These are phyloP conservation scores for Pseudognaphalium luteoalbum DNA, from an alignment of 129 eudicot genomes.

Conservation along the genomic window DNA sequence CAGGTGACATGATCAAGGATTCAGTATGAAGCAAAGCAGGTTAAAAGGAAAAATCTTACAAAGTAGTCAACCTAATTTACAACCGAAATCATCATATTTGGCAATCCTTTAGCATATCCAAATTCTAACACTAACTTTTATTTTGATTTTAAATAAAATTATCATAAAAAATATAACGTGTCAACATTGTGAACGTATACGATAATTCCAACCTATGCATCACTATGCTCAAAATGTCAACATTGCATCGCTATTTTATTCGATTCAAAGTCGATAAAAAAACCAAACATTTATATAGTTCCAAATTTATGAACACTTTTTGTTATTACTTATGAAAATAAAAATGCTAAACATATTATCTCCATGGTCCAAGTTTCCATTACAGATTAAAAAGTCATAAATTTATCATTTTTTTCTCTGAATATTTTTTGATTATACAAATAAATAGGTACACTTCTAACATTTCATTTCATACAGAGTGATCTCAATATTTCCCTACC, in stretches of 20 bases:
- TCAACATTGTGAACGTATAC: no score
- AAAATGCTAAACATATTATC: not conserved
- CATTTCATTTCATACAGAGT: not conserved
- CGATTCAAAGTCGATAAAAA: not conserved
- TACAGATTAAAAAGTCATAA: constrained; percentile 12
- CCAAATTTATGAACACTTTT: not conserved
- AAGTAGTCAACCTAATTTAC: constrained; percentile 22
- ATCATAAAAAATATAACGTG: no score
- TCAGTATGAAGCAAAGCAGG: constrained; percentile 23
- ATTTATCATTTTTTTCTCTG: not conserved
- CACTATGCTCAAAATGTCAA: not conserved
- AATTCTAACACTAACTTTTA: no score
- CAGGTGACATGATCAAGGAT: constrained; percentile 14
- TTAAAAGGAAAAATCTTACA: not conserved
- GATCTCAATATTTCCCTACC: constrained; percentile 28
- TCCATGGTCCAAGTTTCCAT: constrained; percentile 17
- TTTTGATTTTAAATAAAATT: no score
- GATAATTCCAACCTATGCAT: no score
- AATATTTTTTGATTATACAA: constrained; percentile 14
- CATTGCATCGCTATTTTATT: not conserved
- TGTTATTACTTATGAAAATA: no score
- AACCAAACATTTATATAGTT: no score
- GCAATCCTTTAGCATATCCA: no score
- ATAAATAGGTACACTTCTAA: not conserved
- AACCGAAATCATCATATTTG: not conserved